Evolutionary conservation across 2,329 filamentous ascomycete species (phyloP).

Genomic region (Plectosphaerella cucumerina): DNA sequence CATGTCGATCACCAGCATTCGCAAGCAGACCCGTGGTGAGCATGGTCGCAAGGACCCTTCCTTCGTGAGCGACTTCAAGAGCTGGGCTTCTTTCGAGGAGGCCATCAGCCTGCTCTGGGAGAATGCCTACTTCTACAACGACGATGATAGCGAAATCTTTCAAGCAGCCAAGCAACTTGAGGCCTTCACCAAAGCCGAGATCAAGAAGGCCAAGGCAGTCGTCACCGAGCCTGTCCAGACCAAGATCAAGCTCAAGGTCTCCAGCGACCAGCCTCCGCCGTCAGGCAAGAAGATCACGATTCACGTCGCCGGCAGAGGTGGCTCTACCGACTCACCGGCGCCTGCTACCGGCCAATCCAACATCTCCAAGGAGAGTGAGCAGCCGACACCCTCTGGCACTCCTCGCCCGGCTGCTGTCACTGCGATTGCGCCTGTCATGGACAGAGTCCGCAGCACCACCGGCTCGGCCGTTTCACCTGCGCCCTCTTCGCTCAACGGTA

Average conservation of each 20-base stretch:
- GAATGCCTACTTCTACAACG: conserved; percentile 86
- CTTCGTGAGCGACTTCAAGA: conserved; percentile 66
- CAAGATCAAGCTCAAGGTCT: conserved; percentile 77
- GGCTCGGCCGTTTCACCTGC: conserved; percentile 39
- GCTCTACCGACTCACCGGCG: conserved; percentile 46
- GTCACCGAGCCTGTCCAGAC: conserved; percentile 70
- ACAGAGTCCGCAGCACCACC: conserved; percentile 25
- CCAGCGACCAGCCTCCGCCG: conserved; percentile 36
- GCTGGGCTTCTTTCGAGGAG: conserved; percentile 77
- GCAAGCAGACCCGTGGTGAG: conserved; percentile 72
- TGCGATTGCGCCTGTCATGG: conserved; percentile 6
- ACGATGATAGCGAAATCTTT: conserved; percentile 84
- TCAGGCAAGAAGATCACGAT: conserved; percentile 65
- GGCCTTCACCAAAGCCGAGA: conserved; percentile 37
- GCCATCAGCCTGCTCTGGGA: conserved; percentile 78
- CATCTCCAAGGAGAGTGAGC: conserved; percentile 27
- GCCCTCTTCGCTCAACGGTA: conserved; percentile 28
- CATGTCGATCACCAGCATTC: conserved; percentile 70
- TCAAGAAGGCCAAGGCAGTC: conserved; percentile 63
- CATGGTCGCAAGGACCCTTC: conserved; percentile 64
- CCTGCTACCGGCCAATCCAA: conserved; percentile 30
- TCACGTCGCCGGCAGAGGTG: conserved; percentile 59
- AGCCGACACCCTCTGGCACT: conserved; percentile 22
- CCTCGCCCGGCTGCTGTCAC: conserved; percentile 5
- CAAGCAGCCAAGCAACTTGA: conserved; percentile 73